These are phyloP conservation scores for Theobroma cacao DNA, from an alignment of 345 rosid species.

Conservation along the genomic window DNA sequence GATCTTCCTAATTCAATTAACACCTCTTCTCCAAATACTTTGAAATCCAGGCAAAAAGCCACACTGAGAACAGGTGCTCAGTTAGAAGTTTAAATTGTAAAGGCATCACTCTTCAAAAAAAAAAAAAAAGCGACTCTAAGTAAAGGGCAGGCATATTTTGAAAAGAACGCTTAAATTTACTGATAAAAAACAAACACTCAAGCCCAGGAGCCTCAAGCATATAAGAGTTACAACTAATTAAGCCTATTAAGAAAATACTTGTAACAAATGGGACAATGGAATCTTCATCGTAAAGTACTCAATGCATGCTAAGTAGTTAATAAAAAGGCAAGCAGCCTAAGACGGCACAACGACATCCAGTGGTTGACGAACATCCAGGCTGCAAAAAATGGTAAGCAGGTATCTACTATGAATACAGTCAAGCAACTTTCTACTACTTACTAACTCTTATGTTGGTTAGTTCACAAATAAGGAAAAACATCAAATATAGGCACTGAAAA, in stretches of 20 bases:
- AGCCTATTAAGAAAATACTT: not conserved
- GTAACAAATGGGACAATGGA: not conserved
- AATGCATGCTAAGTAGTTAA: not conserved
- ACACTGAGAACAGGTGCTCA: not conserved
- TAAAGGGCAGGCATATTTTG: no score
- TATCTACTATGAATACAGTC: not conserved
- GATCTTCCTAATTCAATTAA: not conserved
- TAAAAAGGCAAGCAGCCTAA: not conserved
- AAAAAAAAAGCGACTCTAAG: no score
- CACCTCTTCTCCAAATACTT: not conserved
- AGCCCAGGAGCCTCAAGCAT: not conserved
- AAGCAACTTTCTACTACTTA: not conserved
- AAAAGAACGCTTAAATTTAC: no score
- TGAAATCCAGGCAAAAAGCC: not conserved
- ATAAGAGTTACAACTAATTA: not conserved
- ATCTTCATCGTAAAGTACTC: not conserved
- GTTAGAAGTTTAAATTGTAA: not conserved
- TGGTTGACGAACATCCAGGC: not conserved
- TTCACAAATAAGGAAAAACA: not conserved
- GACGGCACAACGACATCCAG: no score
- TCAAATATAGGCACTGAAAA: not conserved
- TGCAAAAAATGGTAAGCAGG: not conserved
- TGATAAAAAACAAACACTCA: no score
- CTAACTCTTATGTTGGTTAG: not conserved
- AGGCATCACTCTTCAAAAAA: not conserved